Evolutionary conservation across 176 grass and related monocot species (phyloP), one percentile per base, ranked within the genome.

Genomic region (Avena eriantha): DNA sequence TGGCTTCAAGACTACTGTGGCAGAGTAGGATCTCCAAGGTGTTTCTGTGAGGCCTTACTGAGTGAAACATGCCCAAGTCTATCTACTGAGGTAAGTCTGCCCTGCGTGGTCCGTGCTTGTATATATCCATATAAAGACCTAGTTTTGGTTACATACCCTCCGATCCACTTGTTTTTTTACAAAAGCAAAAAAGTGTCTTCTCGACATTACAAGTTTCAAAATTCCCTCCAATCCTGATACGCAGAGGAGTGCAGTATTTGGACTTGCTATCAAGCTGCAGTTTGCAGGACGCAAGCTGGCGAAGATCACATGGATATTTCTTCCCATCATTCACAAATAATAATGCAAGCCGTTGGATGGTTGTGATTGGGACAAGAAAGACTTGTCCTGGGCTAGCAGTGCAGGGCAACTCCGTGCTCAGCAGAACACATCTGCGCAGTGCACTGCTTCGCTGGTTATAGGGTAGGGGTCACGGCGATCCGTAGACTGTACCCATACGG

Each of bases 271-370:
- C 80, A 50, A 53, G 34, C 58, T 74, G 84, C 80, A 73, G 73
- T n/a, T 83, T 83, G 19, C 73, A 79, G 17, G 65, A 47, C 23
- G 24, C 89, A 87, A 80, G 48, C 79, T 87, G 89, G 58, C 67
- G 8, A 90, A 49, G 18, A 75, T 49, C 89, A 90, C 89, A 87
- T 49, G 85, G 46, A 60, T 21, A 80, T 75, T 79, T 75, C 56
- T 49, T 18, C 15, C 76, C 55, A 87, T 87, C 84, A 87, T 90
- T 66, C 74, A 80, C 80, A 87, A 84, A 91, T 68, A 84, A 91
- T 68, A 80, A 87, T 84, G 75, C 47, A 65, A 35, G 47, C 55
- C 48, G 34, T 49, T 87, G 1, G 33, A 90, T 84, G 75, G 31
- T 75, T 87, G 18, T 8, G 67, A 84, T 80, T 82, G 78, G 43